These are phyloP conservation scores for Gypsophila paniculata DNA, from an alignment of 179 eudicot species.

Conservation along the genomic window DNA sequence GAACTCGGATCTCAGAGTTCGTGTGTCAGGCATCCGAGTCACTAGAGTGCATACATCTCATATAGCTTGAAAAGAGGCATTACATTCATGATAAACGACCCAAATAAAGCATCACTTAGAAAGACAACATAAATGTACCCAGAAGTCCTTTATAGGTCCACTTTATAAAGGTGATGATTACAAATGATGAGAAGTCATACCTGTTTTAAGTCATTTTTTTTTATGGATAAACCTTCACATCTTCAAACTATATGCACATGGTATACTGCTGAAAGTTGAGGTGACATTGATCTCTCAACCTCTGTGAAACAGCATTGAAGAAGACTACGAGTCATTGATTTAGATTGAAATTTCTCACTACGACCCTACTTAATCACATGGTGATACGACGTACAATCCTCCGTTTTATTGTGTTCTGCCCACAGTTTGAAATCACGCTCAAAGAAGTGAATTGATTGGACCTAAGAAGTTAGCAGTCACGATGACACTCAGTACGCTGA, in stretches of 20 bases:
- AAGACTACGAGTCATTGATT: constrained; percentile 17
- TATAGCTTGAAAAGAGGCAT: constrained; percentile 10
- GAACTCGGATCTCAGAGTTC: no score
- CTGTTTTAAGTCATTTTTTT: constrained; percentile 26
- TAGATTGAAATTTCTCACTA: constrained; percentile 14
- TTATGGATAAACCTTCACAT: constrained; percentile 16
- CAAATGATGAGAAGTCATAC: constrained; percentile 19
- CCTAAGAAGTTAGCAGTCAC: no score
- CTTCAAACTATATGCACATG: constrained; percentile 19
- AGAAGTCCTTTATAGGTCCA: neutral
- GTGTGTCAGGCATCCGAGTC: no score
- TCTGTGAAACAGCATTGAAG: constrained; percentile 18
- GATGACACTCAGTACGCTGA: no score
- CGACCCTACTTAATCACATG: constrained; percentile 20
- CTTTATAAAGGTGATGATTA: constrained; percentile 2
- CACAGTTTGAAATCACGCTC: no score
- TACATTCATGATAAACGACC: neutral
- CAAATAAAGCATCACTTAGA: constrained; percentile 20
- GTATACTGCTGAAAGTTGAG: constrained; percentile 11
- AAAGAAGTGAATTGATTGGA: neutral
- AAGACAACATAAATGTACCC: constrained; percentile 15
- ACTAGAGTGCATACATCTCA: neutral
- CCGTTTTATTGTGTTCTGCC: no score
- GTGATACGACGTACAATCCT: no score
- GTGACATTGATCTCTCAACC: constrained; percentile 19